Evolutionary conservation across 768 basidiomycete species (phyloP), one percentile per base, ranked within the genome.

Genomic region (Lenzites betulinus): DNA sequence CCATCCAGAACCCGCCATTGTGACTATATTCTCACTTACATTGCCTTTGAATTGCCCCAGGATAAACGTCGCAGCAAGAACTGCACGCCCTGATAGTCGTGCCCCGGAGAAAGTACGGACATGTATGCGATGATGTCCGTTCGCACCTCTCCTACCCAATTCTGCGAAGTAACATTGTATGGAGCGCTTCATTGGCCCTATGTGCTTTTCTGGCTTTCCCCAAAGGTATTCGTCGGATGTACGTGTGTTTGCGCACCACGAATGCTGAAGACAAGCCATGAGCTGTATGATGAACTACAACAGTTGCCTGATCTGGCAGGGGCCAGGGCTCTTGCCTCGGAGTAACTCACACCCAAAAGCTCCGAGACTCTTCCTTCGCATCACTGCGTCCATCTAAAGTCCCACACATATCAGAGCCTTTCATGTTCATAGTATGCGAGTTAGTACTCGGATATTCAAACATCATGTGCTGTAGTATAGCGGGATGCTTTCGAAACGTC

Each of bases 281-380:
- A 50, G 12, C 35, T 15, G 4, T 11, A 30, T 51, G 30, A 26
- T 47, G 42, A 59, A 59, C 58, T 26, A 59, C 58, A 51, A 41
- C 35, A 52, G 42, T 52, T 59, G 58, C 58, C 58, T 59, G 15
- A 36, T 59, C 18, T 41, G 58, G 58, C 38, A 18, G 22, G 3
- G 41, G 41, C 57, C 3, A 33, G 25, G 12, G n/a, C 50, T 20
- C 35, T 20, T 25, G 33, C 35, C 25, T 52, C 58, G 58, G 51
- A 30, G 50, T 46, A 59, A 58, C 51, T 52, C 18, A 11, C 7
- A 13, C 28, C 22, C 16, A 52, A 28, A 46, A 52, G 30, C 42
- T 36, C 58, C 58, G 58, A 59, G 28, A 35, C 58, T 59, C 26
- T n/a, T 51, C 58, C 58, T 23, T 30, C 30, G 15, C 6, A 18